Percentiles rank a stretch among this genome's conserved stretches.
phyloP scores from a whole-genome alignment of 371 early-diverging fungal genomes.

The Cokeromyces recurvatus region DNA sequence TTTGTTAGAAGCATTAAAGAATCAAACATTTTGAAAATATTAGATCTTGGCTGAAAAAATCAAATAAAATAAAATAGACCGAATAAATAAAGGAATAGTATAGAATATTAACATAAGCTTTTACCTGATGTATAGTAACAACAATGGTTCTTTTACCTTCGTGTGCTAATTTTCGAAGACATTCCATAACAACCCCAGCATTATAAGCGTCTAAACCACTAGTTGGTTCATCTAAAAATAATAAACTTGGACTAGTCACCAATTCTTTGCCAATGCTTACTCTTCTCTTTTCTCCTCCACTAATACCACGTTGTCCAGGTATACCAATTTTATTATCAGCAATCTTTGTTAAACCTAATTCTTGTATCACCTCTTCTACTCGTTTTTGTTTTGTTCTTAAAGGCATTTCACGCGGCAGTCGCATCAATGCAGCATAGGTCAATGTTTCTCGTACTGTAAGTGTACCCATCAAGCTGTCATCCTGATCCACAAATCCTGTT shows the following conservation, averaged over 20 bases:
- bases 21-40: conserved; percentile 80
- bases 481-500: conserved; percentile 91
- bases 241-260: conserved; percentile 75
- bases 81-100: too few relatives aligned
- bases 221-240: conserved; percentile 90
- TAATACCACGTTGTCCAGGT: conserved; percentile 72
- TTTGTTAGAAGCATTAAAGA: conserved; percentile 69
- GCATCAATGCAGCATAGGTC: conserved; percentile 79
- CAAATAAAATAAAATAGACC: neutral
- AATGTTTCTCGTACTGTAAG: conserved; percentile 90
- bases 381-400: conserved; percentile 14
- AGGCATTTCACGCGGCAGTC: conserved; percentile 64
- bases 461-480: conserved; percentile 81
- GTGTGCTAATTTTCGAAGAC: conserved; percentile 61
- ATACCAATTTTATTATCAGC: conserved; percentile 65
- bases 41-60: conserved; percentile 62
- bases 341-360: conserved; percentile 64
- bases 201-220: conserved; percentile 88
- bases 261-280: conserved; percentile 91
- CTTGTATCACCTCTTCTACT: conserved; percentile 65
- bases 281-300: conserved; percentile 93
- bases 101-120: too few relatives aligned
- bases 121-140: conserved; percentile 75
- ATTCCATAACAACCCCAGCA: conserved; percentile 74
- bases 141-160: conserved; percentile 66